Percentiles rank a stretch among this genome's conserved stretches.
Conservation (phyloP, 2,329 filamentous ascomycete genomes). For the Emergomyces orientalis region DNA sequence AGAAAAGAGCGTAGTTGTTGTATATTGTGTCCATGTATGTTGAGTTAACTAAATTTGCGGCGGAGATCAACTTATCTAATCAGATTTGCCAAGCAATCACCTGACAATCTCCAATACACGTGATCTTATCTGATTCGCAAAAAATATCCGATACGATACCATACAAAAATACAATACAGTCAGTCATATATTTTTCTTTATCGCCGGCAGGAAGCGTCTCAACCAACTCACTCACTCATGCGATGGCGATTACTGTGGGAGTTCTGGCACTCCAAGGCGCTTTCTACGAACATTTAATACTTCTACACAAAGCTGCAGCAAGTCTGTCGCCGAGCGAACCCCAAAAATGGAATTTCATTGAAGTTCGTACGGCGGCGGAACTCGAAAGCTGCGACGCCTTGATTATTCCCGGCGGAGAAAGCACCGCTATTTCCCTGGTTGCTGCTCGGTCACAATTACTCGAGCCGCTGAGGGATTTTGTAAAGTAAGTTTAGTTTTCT, state of each 20-base stretch:
- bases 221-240: background rate
- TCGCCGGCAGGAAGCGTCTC: background rate
- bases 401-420: conserved; percentile 88
- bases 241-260: conserved; percentile 36
- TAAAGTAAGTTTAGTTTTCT: conserved; percentile 54
- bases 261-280: conserved; percentile 79
- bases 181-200: background rate
- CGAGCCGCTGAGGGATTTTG: conserved; percentile 77
- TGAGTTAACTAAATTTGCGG: too few species aligned
- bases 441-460: conserved; percentile 72
- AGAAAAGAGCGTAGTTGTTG: too few species aligned
- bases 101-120: background rate
- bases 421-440: conserved; percentile 83
- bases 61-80: too few species aligned
- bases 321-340: conserved; percentile 30
- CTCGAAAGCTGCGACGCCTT: conserved; percentile 69
- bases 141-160: background rate
- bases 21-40: too few species aligned
- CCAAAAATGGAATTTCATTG: conserved; percentile 53
- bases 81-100: background rate
- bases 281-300: conserved; percentile 75
- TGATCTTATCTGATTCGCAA: background rate
- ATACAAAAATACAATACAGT: background rate
- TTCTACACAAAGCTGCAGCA: conserved; percentile 61
- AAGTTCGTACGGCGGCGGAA: conserved; percentile 68